Conservation (phyloP, 2,329 filamentous ascomycete genomes). For the Microthyrium microscopicum region DNA sequence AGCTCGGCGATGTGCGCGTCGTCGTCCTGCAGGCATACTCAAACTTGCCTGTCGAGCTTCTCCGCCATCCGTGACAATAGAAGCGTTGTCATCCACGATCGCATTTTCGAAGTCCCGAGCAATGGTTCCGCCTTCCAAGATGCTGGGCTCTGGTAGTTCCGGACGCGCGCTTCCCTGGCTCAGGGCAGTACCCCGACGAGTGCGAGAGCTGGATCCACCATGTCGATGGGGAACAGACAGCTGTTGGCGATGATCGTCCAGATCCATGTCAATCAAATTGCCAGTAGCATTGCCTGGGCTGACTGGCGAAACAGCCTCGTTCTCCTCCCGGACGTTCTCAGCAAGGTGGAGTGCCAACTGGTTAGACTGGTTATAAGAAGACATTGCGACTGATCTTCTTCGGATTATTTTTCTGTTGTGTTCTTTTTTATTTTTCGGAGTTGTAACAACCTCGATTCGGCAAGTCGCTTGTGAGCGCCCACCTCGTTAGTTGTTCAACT, state of each 20-base stretch:
- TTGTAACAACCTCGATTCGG: no score
- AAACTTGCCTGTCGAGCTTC: conserved; percentile 29
- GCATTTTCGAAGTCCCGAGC: conserved; percentile 78
- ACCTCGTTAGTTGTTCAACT: conserved; percentile 34
- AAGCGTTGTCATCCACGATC: conserved; percentile 55
- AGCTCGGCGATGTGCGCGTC: conserved; percentile 27
- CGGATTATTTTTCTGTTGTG: no score
- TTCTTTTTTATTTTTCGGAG: no score
- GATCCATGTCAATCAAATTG: conserved; percentile 43
- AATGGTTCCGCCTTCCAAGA: conserved; percentile 26
- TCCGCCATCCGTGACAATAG: conserved; percentile 20
- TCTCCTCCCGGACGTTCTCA: no score
- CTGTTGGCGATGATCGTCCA: conserved; percentile 76
- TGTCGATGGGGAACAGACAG: conserved; percentile 41
- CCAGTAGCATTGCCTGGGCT: neutral
- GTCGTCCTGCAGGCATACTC: conserved; percentile 23
- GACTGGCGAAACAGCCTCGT: no score
- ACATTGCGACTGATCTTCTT: no score
- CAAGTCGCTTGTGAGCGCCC: conserved; percentile 38
- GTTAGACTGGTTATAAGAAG: no score
- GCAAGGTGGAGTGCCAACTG: no score
- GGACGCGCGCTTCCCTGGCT: conserved; percentile 38
- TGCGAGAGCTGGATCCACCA: conserved; percentile 22
- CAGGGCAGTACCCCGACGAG: conserved; percentile 55
- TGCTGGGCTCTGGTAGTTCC: conserved; percentile 28